Evolutionary conservation across 257 asterid genomes (phyloP), one percentile per base, ranked within the genome.

Genomic region (Ehretia macrophylla): DNA sequence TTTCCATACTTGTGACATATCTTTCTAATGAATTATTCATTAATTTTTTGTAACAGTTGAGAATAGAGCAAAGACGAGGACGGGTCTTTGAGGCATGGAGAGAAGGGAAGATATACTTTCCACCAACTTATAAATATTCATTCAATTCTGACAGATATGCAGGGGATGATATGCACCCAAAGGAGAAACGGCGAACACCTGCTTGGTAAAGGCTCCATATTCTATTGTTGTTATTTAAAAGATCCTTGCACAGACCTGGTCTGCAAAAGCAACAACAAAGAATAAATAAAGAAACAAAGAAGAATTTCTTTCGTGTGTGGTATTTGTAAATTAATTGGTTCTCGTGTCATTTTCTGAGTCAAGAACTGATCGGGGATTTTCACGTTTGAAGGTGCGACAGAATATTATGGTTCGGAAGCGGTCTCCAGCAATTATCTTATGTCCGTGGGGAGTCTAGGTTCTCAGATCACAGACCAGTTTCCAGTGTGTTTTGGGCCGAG

Each of bases 391-490:
- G 99, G 99, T 93, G 99, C 56, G 99, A 93, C 57, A 84, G 99
- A 4, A 93, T 93, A 55, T 62, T 93, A 61, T 93, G 97, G 97
- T 70, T 86, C 8, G 99, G 99, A 50, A 68, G 63, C 18, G 99
- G 99, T 37, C 94, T 93, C 58, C 99, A 89, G 57, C 99, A 93
- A 65, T 68, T 85, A 47, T 85, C 97, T 0, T 93, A 93, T 37
- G 82, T 64, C 10, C 86, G 99, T 14, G 96, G 99, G 17, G 99
- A 93, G 56, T 89, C 92, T 3, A 83, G 81, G 67, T 93, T 93
- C 78, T 93, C 99, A 11, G 99, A 89, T 78, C 99, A 93, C 53
- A 79, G 99, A 57, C 97, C 96, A 0, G 99, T 93, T 62, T 93
- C 99, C 0, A 90, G 95, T 58, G 81, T 87, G 56, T 93, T 93